phyloP scores from a whole-genome alignment of 305 asterid species.

The Fraxinus xanthoxyloides region DNA sequence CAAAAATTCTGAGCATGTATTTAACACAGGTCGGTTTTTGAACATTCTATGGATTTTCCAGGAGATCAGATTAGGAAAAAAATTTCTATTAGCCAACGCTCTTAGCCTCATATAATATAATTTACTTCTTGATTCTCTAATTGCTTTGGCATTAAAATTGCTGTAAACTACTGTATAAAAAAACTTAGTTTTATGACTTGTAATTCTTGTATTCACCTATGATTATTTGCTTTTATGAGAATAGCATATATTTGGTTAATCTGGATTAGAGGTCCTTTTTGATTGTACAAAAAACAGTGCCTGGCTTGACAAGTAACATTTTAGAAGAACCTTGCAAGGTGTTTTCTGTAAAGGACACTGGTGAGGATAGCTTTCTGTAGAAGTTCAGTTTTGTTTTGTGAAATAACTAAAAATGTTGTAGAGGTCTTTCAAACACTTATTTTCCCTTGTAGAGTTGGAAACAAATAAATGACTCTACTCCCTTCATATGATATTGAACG shows the following conservation, averaged over 20 bases:
- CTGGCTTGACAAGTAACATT: not conserved
- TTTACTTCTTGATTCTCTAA: not conserved
- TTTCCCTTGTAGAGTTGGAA: not conserved
- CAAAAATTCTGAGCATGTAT: slow-evolving; percentile 74
- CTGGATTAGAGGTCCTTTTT: not conserved
- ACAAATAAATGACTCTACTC: not conserved
- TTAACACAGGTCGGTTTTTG: slow-evolving; percentile 65
- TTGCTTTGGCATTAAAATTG: not conserved
- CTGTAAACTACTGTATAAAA: not conserved
- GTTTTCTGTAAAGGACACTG: not conserved
- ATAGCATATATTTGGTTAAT: not conserved
- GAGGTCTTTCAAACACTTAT: not conserved
- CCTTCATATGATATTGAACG: not conserved
- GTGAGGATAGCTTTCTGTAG: not conserved
- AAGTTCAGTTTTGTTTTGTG: not conserved
- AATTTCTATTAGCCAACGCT: not conserved
- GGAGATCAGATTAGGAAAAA: not conserved
- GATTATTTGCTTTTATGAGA: not conserved
- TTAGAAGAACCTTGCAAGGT: not conserved
- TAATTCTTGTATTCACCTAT: not conserved
- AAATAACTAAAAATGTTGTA: not conserved
- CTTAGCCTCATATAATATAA: not conserved
- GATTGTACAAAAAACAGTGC: not conserved
- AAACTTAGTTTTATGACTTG: not conserved
- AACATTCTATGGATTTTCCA: slow-evolving; percentile 9